A percentile compares a stretch with the other conserved stretches of the same genome.
These are phyloP conservation scores for Herpetospermum pedunculosum DNA, from an alignment of 306 rosid species.

Conservation along the genomic window DNA sequence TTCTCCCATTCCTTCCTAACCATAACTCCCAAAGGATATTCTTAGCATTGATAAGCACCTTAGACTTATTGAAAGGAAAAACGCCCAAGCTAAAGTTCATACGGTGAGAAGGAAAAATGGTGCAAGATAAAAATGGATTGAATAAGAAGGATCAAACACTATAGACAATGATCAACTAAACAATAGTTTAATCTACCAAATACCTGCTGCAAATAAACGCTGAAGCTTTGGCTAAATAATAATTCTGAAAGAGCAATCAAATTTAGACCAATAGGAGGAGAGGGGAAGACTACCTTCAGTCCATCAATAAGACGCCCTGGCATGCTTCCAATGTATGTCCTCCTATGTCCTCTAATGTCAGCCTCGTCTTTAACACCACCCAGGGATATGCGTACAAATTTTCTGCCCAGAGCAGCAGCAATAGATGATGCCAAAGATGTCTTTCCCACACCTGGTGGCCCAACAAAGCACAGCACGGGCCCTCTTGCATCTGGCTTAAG, in stretches of 20 bases:
- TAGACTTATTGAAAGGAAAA: neutral
- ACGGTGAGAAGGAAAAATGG: neutral
- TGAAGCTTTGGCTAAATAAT: neutral
- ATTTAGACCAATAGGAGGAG: neutral
- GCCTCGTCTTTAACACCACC: slow-evolving; percentile 99
- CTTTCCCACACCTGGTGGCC: slow-evolving; percentile 98
- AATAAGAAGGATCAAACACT: neutral
- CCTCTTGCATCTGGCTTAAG: slow-evolving; percentile 99
- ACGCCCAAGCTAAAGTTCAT: neutral
- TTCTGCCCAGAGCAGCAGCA: slow-evolving; percentile 87
- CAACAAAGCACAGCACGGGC: slow-evolving; percentile 97
- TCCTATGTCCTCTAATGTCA: slow-evolving; percentile 94
- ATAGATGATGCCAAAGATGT: slow-evolving; percentile 94
- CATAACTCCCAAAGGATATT: neutral
- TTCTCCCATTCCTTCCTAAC: neutral
- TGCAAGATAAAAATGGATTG: neutral
- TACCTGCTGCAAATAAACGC: neutral
- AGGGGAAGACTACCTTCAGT: slow-evolving; percentile 42
- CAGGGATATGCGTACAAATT: slow-evolving; percentile 83
- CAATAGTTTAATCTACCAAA: neutral
- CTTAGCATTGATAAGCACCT: neutral
- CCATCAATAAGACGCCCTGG: slow-evolving; percentile 98
- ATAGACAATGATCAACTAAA: neutral
- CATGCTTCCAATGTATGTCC: slow-evolving; percentile 99
- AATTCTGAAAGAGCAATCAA: neutral